Evolutionary conservation across 768 basidiomycete genomes (phyloP), one percentile per base, ranked within the genome.

Genomic region (Kwoniella bestiolae): DNA sequence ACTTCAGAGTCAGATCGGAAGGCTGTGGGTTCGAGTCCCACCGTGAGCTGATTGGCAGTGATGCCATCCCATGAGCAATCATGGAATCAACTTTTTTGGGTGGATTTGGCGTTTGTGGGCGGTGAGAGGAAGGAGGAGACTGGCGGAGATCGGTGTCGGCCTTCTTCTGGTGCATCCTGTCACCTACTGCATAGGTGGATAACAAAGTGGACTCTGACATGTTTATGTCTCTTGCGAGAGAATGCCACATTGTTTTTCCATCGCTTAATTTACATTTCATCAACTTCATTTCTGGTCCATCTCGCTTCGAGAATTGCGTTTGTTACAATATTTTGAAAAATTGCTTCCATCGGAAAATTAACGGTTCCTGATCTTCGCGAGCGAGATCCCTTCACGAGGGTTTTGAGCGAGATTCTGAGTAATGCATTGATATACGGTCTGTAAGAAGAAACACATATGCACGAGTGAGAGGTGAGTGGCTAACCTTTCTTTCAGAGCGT

Each of bases 21-120:
- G 46, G 46, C 46, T 47, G 46, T 47, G 46, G 46, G 46, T 47
- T 47, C 46, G 46, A 47, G 46, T 25, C 46, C 46, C 46, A 25
- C 46, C n/a, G n/a, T 11, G 46, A 21, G 46, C 25, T 47, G n/a
- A n/a, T n/a, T n/a, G n/a, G n/a, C n/a, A 47, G 11, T 18, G 12
- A 41, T 41, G 38, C 38, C 18, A 47, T 47, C 9, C 9, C 25
- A 21, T 21, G 46, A 47, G 1, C 5, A 21, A 25, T 25, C 25
- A 9, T n/a, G 21, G n/a, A 25, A 25, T 25, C 46, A 47, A 14
- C 12, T 47, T 47, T 41, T 41, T 41, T 41, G n/a, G n/a, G n/a
- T n/a, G n/a, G n/a, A n/a, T 41, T 41, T 41, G 38, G 11, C 18
- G 5, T 11, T 41, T 18, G 3, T 11, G 38, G 11, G 38, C 12